A percentile compares a stretch with the other conserved stretches of the same genome.
Evolutionary conservation across 345 rosid genomes (phyloP).

Genomic region (Eucalyptus regnans): DNA sequence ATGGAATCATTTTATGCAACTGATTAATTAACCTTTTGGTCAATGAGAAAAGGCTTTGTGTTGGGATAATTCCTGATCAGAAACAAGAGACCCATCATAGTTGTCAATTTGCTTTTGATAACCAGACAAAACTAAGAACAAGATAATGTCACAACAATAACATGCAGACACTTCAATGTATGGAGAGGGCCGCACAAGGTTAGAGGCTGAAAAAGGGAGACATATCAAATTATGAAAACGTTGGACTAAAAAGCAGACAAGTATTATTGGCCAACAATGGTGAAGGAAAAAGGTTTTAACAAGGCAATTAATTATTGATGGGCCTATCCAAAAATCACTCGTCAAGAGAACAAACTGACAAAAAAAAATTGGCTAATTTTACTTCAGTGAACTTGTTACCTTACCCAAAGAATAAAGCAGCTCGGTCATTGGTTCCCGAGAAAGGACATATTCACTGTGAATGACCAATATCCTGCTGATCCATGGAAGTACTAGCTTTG

Average conservation of each 20-base stretch:
- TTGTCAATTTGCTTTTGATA: not conserved
- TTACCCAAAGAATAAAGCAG: slow-evolving; percentile 45
- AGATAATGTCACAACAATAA: not conserved
- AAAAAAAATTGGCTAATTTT: not conserved
- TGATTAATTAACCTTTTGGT: not conserved
- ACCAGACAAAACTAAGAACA: not conserved
- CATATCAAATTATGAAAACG: not conserved
- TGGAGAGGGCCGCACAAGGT: not conserved
- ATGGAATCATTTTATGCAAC: not conserved
- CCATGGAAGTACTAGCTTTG: no score
- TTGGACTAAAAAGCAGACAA: not conserved
- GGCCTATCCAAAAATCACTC: not conserved
- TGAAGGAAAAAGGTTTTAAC: not conserved
- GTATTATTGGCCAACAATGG: not conserved
- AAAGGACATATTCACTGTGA: slow-evolving; percentile 35
- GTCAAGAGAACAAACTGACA: not conserved
- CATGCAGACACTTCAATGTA: not conserved
- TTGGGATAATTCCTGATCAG: not conserved
- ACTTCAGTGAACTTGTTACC: slow-evolving; percentile 22
- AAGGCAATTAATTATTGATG: not conserved
- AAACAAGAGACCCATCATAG: not conserved
- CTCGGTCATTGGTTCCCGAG: slow-evolving; percentile 30
- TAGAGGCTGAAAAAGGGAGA: not conserved
- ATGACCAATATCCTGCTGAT: no score
- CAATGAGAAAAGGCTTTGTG: not conserved